Evolutionary conservation across 306 rosid species (phyloP).

Genomic region (Senna siamea): DNA sequence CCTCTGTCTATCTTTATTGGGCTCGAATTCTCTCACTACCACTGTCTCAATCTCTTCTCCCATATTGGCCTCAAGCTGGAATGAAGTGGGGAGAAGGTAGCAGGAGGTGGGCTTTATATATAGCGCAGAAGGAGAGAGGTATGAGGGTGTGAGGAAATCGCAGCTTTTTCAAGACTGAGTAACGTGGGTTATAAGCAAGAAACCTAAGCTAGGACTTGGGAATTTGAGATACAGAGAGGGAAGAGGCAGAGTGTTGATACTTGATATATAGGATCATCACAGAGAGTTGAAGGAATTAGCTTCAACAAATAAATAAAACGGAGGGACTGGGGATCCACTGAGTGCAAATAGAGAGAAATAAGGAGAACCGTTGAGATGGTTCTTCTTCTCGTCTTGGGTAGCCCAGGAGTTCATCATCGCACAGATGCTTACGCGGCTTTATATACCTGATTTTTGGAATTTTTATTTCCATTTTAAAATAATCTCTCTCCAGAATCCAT

Average conservation of each 20-base stretch:
- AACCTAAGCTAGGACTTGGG: slow-evolving; percentile 25
- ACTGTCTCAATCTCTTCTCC: slow-evolving; percentile 3
- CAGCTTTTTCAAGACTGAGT: slow-evolving; percentile 47
- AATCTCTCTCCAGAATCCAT: slow-evolving; percentile 45
- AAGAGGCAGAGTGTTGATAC: not conserved
- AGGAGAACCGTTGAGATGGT: slow-evolving; percentile 19
- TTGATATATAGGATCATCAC: not conserved
- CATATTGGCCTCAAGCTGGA: slow-evolving; percentile 27
- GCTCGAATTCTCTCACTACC: slow-evolving; percentile 64
- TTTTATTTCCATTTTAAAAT: not conserved
- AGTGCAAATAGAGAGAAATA: not conserved
- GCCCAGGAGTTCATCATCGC: slow-evolving; percentile 41
- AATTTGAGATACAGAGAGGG: slow-evolving; percentile 23
- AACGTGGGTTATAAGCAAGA: slow-evolving; percentile 55
- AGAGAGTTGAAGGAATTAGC: not conserved
- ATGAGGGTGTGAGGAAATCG: slow-evolving; percentile 32
- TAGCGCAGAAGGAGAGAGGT: not conserved
- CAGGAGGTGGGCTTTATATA: slow-evolving; percentile 19
- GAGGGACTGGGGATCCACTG: not conserved
- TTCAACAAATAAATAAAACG: not conserved
- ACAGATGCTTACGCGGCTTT: slow-evolving; percentile 28
- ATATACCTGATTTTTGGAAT: slow-evolving; percentile 41
- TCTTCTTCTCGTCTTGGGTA: slow-evolving; percentile 25
- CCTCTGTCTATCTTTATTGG: slow-evolving; percentile 45
- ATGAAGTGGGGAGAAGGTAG: too few relatives aligned